Percentiles rank a stretch among this genome's conserved stretches.
phyloP scores from a whole-genome alignment of 352 stramenopile genomes.

The Phytophthora chlamydospora region DNA sequence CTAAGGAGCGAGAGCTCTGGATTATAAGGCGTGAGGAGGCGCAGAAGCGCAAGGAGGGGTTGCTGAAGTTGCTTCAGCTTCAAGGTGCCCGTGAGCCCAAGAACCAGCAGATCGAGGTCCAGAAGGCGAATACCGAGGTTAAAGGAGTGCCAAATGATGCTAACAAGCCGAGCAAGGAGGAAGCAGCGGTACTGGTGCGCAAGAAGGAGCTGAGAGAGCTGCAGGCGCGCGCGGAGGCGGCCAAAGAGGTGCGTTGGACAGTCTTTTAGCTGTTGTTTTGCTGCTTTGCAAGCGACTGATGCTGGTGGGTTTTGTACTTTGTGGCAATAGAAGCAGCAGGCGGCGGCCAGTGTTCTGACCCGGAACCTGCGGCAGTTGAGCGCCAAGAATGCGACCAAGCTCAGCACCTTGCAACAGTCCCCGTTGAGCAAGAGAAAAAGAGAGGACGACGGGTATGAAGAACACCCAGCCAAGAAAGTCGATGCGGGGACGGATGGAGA shows the following conservation, averaged over 20 bases:
- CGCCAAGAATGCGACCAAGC: conserved; percentile 4
- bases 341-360: conserved; percentile 26
- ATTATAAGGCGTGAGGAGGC: conserved; percentile 32
- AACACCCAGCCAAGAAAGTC: conserved; percentile 26
- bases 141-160: background rate
- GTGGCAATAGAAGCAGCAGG: conserved; percentile 35
- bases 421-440: conserved; percentile 29
- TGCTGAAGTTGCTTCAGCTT: conserved; percentile 39
- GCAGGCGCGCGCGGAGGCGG: conserved; percentile 32
- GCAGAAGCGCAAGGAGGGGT: conserved; percentile 31
- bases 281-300: background rate
- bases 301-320: conserved; percentile 2
- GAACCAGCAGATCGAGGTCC: conserved; percentile 4
- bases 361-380: conserved; percentile 37
- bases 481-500: background rate
- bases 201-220: conserved; percentile 51
- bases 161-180: conserved; percentile 2
- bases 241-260: conserved; percentile 36
- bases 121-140: conserved; percentile 10
- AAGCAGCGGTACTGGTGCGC: conserved; percentile 2
- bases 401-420: background rate
- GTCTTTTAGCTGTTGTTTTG: background rate
- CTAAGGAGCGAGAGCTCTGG: conserved; percentile 27
- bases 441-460: conserved; percentile 15
- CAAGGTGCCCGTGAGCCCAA: conserved; percentile 17